Evolutionary conservation across 257 asterid species (phyloP).

Genomic region (Marsdenia floribunda): DNA sequence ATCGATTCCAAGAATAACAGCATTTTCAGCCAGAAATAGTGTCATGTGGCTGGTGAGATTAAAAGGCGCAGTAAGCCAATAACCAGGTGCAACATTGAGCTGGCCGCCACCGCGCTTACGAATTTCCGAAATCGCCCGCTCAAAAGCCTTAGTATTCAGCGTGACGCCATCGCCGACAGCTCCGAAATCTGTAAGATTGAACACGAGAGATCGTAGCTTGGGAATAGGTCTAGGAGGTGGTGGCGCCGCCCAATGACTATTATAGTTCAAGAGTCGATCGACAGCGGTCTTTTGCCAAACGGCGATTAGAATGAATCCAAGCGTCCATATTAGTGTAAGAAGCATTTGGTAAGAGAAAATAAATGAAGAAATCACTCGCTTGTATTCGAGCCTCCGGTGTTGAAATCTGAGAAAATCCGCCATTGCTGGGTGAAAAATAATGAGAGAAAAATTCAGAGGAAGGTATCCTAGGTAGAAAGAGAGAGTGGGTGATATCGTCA

Average conservation of each 20-base stretch:
- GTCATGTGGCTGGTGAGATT: conserved; percentile 89
- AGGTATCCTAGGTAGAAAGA: not conserved
- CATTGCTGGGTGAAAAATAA: conserved; percentile 28
- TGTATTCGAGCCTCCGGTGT: conserved; percentile 36
- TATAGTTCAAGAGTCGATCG: conserved; percentile 30
- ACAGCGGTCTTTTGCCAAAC: conserved; percentile 59
- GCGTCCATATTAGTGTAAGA: conserved; percentile 59
- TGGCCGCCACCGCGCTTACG: conserved; percentile 76
- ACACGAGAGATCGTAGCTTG: conserved; percentile 52
- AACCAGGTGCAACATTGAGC: conserved; percentile 73
- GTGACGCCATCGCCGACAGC: conserved; percentile 85
- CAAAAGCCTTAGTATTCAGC: conserved; percentile 61
- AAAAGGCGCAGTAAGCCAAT: conserved; percentile 91
- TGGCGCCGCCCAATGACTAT: conserved; percentile 25
- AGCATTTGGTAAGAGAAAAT: conserved; percentile 36
- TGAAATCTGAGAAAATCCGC: conserved; percentile 39
- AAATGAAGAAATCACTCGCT: conserved; percentile 33
- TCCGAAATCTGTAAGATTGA: conserved; percentile 72
- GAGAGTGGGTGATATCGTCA: not conserved
- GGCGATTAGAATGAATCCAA: conserved; percentile 59
- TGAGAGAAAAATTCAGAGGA: not conserved
- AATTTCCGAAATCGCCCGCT: conserved; percentile 65
- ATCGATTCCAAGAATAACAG: conserved; percentile 76
- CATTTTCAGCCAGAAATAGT: conserved; percentile 61
- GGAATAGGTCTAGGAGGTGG: conserved; percentile 56